These are phyloP conservation scores for Phytophthora podocarpi DNA, from an alignment of 352 stramenopile genomes.

Conservation along the genomic window DNA sequence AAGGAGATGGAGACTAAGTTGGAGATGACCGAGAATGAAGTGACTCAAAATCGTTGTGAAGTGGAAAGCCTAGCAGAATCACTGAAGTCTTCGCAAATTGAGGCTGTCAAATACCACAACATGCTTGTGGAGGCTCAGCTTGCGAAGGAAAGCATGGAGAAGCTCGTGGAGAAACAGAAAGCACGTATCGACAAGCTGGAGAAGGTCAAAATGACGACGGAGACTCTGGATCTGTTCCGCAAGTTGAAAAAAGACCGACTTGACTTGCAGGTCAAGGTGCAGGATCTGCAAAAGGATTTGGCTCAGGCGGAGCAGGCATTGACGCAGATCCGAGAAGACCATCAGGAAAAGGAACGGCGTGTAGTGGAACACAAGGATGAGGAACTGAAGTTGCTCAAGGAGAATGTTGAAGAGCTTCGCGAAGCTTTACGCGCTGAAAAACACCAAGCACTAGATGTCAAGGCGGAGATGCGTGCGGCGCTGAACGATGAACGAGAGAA, in stretches of 20 bases:
- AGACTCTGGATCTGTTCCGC: slow-evolving; percentile 70
- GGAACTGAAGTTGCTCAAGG: slow-evolving; percentile 43
- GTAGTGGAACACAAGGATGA: slow-evolving; percentile 46
- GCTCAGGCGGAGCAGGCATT: slow-evolving; percentile 25
- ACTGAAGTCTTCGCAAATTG: slow-evolving; percentile 59
- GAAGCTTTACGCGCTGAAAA: slow-evolving; percentile 42
- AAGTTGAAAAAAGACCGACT: slow-evolving; percentile 67
- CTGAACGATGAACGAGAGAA: slow-evolving; percentile 54
- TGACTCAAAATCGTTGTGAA: slow-evolving; percentile 50
- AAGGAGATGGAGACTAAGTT: slow-evolving; percentile 45
- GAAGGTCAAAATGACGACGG: slow-evolving; percentile 84
- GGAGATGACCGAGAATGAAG: slow-evolving; percentile 61
- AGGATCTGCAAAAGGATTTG: slow-evolving; percentile 42
- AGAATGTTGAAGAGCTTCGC: slow-evolving; percentile 51
- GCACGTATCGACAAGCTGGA: slow-evolving; percentile 79
- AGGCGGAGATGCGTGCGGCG: slow-evolving; percentile 38
- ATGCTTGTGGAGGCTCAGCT: slow-evolving; percentile 47
- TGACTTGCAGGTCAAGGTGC: slow-evolving; percentile 51
- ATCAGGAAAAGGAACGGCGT: slow-evolving; percentile 26
- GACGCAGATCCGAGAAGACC: background rate
- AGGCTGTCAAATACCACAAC: slow-evolving; percentile 58
- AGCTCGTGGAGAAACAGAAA: slow-evolving; percentile 57
- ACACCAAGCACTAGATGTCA: slow-evolving; percentile 27
- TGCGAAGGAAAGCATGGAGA: slow-evolving; percentile 50
- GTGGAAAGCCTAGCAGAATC: slow-evolving; percentile 54